phyloP scores from a whole-genome alignment of 192 early-diverging fungal genomes.

The Rhizophagus sp. region DNA sequence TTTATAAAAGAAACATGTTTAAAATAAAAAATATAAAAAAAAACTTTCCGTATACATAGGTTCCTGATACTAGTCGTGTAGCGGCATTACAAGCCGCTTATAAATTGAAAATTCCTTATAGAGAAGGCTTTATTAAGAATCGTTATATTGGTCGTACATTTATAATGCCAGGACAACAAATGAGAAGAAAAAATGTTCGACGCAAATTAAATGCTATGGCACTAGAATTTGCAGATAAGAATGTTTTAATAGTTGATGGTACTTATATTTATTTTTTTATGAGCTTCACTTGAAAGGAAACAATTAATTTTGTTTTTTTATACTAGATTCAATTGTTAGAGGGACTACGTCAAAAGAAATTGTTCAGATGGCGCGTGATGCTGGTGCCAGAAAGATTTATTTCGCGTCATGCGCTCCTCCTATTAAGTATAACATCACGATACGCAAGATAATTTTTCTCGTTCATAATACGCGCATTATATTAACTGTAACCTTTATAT shows the following conservation, averaged over 20 bases:
- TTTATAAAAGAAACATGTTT: background rate
- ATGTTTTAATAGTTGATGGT: slow-evolving; percentile 98
- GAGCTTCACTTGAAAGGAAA: slow-evolving; percentile 12
- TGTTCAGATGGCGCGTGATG: slow-evolving; percentile 98
- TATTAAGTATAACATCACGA: slow-evolving; percentile 55
- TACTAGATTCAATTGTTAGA: slow-evolving; percentile 93
- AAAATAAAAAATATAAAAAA: background rate
- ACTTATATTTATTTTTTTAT: slow-evolving; percentile 11
- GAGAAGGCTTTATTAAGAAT: slow-evolving; percentile 99
- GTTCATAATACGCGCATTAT: background rate
- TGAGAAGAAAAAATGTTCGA: slow-evolving; percentile 86
- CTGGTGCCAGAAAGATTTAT: slow-evolving; percentile 98
- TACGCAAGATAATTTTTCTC: background rate
- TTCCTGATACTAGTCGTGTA: slow-evolving; percentile 94
- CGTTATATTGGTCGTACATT: slow-evolving; percentile 98
- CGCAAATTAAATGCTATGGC: slow-evolving; percentile 99
- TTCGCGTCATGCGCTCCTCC: slow-evolving; percentile 98
- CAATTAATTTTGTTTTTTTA: background rate
- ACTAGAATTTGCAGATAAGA: slow-evolving; percentile 93
- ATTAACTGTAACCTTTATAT: slow-evolving; percentile 32
- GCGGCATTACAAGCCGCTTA: slow-evolving; percentile 93
- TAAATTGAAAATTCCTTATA: slow-evolving; percentile 86
- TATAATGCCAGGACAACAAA: slow-evolving; percentile 98
- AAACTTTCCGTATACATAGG: slow-evolving; percentile 38
- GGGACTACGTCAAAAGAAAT: slow-evolving; percentile 99